Conservation (phyloP, 2,329 filamentous ascomycete species). For the Tolypocladium ovalisporum region DNA sequence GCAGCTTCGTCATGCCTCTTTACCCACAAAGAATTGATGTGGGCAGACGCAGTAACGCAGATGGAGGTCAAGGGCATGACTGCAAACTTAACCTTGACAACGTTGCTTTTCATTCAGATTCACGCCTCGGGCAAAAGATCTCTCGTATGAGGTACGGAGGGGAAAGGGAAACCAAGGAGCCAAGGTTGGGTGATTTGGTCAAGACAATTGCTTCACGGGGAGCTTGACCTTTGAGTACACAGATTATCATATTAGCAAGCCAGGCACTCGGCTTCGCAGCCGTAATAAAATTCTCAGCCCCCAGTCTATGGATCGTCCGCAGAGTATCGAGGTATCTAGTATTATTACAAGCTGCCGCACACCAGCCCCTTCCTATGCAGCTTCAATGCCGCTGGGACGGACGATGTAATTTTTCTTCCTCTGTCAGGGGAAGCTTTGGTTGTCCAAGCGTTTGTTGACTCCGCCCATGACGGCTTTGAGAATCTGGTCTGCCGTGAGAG, state of each 20-base stretch:
- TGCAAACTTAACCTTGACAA: too few species aligned
- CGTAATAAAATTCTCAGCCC: not conserved
- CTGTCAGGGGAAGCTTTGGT: not conserved
- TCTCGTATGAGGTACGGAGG: too few species aligned
- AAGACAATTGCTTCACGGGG: not conserved
- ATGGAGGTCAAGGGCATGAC: too few species aligned
- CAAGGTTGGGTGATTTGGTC: too few species aligned
- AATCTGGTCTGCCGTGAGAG: slow-evolving; percentile 58
- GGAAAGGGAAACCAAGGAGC: too few species aligned
- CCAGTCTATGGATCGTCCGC: not conserved
- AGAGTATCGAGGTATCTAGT: not conserved
- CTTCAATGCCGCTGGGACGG: too few species aligned
- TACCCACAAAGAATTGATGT: too few species aligned
- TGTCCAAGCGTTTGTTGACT: slow-evolving; percentile 43
- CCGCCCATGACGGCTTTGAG: slow-evolving; percentile 75
- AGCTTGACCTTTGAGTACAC: not conserved
- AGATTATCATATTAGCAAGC: not conserved
- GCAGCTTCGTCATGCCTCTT: too few species aligned
- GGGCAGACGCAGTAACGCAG: too few species aligned
- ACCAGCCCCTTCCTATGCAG: not conserved
- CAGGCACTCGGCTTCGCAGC: not conserved
- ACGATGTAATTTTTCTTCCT: not conserved
- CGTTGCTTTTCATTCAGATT: not conserved
- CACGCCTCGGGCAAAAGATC: not conserved
- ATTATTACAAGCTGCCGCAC: not conserved